Conservation (phyloP, 192 early-diverging fungal genomes). For the Gorgonomyces haynaldii region DNA sequence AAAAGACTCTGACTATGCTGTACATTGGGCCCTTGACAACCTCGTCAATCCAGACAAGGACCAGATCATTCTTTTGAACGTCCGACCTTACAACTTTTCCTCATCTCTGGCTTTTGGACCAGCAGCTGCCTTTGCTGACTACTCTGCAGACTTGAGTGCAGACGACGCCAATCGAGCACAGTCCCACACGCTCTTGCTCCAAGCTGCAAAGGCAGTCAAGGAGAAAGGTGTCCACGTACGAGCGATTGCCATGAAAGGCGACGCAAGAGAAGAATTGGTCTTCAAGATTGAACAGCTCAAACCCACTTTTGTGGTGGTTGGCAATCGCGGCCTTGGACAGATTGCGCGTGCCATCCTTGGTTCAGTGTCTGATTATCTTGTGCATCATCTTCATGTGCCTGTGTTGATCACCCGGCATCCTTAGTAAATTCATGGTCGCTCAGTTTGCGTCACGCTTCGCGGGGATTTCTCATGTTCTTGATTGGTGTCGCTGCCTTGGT, state of each 20-base stretch:
- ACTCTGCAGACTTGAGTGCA: too few species aligned
- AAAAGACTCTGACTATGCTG: slow-evolving; percentile 12
- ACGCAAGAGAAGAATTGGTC: slow-evolving; percentile 3
- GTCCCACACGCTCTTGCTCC: neutral
- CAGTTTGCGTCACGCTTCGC: too few species aligned
- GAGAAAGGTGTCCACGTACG: neutral
- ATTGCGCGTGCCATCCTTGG: slow-evolving; percentile 27
- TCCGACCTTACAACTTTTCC: too few species aligned
- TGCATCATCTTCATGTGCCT: slow-evolving; percentile 22
- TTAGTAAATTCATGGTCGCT: too few species aligned
- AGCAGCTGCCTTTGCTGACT: too few species aligned
- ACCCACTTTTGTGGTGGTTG: slow-evolving; percentile 15
- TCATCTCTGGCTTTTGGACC: too few species aligned
- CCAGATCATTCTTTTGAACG: slow-evolving; percentile 22
- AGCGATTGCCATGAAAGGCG: slow-evolving; percentile 2
- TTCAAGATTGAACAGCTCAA: slow-evolving; percentile 1
- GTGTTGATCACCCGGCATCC: too few species aligned
- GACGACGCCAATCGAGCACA: neutral
- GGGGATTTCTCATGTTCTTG: too few species aligned
- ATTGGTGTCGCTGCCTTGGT: too few species aligned
- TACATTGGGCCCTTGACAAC: slow-evolving; percentile 27
- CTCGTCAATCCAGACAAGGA: slow-evolving; percentile 20
- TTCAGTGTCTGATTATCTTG: slow-evolving; percentile 32
- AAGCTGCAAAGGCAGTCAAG: neutral
- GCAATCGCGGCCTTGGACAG: slow-evolving; percentile 14